phyloP scores from a whole-genome alignment of 768 basidiomycete genomes.

The Suillus alpinus region DNA sequence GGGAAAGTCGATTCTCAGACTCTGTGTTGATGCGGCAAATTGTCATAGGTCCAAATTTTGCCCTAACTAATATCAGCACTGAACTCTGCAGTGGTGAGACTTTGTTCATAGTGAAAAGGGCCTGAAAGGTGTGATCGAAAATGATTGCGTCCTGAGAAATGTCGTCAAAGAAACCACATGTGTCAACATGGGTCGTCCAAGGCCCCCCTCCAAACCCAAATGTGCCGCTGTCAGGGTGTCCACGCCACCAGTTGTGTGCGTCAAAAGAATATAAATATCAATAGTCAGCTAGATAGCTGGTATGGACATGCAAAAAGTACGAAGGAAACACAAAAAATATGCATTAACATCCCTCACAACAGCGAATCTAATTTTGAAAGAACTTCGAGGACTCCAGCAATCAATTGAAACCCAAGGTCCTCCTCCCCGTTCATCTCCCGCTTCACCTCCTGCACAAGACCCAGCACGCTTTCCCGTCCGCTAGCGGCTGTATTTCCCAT shows the following conservation, averaged over 20 bases:
- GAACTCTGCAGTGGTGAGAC: background rate
- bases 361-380: constrained; percentile 86
- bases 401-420: constrained; percentile 85
- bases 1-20: too few relatives aligned
- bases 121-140: background rate
- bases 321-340: background rate
- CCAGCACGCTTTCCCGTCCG: constrained; percentile 68
- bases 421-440: constrained; percentile 71
- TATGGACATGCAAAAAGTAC: background rate
- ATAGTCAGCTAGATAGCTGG: background rate
- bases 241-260: background rate
- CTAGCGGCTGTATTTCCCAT: constrained; percentile 50
- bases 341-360: constrained; percentile 17
- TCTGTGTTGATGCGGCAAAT: background rate
- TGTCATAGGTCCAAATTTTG: background rate
- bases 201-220: too few relatives aligned
- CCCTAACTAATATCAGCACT: background rate
- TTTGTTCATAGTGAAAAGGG: background rate
- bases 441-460: constrained; percentile 69
- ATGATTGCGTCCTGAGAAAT: constrained; percentile 2
- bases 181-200: background rate
- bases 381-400: constrained; percentile 92
- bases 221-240: background rate
- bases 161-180: constrained; percentile 5
- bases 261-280: background rate